Base-by-base conservation (phyloP, 192 early-diverging fungal genomes). In the Coemansia sp. region DNA sequence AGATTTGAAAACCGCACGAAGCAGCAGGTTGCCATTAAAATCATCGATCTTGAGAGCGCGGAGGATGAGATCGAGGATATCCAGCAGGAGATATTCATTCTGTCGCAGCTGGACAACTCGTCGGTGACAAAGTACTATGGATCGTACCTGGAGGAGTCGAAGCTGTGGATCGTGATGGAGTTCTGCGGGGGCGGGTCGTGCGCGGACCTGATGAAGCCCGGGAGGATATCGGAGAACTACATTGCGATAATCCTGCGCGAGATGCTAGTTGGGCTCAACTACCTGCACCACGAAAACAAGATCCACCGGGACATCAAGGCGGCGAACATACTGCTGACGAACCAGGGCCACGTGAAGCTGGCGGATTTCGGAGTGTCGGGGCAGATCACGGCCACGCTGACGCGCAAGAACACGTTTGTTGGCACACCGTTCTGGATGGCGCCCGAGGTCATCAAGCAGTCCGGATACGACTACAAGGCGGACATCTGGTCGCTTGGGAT, bases 11-110 rank as follows among this genome's bases (percentile, higher is more conserved):
- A 75, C 66, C 81, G 81, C 54, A 72, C 81, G 26, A 84, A 84
- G 81, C 75, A 74, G 11, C 81, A 77, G 68, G 95, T 99, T 12
- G 97, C 97, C 6, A 97, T 99, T 69, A 99, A 99, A 76, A 92
- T 98, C 50, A 96, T 99, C 72, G 94, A 99, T 77, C 81, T 99
- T 19, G 96, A 98, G 78, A 93, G 87, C 71, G 92, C 93, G 23
- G 96, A 99, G 76, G 96, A 98, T 72, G 95, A 98, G 73, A 97
- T 98, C 65, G 96, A 98, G 70, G 97, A 99, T 85, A 97, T 99
- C 74, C 96, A 96, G 77, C 92, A 94, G 71, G 97, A 99, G 71
- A 98, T 98, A 76, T 89, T 87, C 58, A 97, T 99, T 60, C 83
- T 99, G 37, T 95, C 95, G 50, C 96, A 97, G 72, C 83, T 97